Percentiles rank a stretch among this genome's conserved stretches.
Conservation (phyloP, 768 basidiomycete genomes). For the Gyrodon lividus region DNA sequence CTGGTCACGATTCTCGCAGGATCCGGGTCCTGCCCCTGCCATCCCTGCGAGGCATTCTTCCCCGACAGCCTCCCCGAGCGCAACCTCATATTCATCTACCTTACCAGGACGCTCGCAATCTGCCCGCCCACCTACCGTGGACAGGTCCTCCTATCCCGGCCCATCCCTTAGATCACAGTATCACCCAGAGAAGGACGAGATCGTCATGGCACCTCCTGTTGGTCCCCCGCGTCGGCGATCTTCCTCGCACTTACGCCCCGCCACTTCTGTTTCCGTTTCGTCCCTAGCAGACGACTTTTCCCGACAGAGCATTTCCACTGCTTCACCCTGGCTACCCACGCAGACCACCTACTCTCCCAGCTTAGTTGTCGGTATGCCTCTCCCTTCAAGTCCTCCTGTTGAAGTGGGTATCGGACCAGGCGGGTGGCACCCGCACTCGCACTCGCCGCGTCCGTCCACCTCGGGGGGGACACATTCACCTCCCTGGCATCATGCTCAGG, state of each 20-base stretch:
- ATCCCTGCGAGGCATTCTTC: constrained; percentile 11
- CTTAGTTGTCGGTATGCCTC: constrained; percentile 37
- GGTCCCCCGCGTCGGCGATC: not conserved
- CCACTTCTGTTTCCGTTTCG: constrained; percentile 19
- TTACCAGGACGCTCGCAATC: not conserved
- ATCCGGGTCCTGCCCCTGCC: constrained; percentile 9
- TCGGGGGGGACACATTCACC: constrained; percentile 3
- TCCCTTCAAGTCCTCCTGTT: constrained; percentile 11
- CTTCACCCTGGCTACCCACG: constrained; percentile 7
- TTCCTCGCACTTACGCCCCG: constrained; percentile 1
- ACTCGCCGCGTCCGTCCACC: constrained; percentile 19
- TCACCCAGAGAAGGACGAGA: not conserved
- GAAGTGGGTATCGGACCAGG: constrained; percentile 7
- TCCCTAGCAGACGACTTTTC: constrained; percentile 40
- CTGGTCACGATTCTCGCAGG: not conserved
- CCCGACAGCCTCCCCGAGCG: not conserved
- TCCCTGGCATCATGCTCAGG: not conserved
- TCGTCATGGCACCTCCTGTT: constrained; percentile 1
- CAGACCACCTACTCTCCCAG: constrained; percentile 26
- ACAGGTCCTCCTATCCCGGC: constrained; percentile 14
- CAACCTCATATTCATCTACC: not conserved
- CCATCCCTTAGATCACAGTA: not conserved
- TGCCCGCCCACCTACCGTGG: constrained; percentile 10
- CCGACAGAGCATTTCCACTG: constrained; percentile 34
- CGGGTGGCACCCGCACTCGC: constrained; percentile 10